phyloP scores from a whole-genome alignment of 371 early-diverging fungal genomes.

The Lichtheimia corymbifera region DNA sequence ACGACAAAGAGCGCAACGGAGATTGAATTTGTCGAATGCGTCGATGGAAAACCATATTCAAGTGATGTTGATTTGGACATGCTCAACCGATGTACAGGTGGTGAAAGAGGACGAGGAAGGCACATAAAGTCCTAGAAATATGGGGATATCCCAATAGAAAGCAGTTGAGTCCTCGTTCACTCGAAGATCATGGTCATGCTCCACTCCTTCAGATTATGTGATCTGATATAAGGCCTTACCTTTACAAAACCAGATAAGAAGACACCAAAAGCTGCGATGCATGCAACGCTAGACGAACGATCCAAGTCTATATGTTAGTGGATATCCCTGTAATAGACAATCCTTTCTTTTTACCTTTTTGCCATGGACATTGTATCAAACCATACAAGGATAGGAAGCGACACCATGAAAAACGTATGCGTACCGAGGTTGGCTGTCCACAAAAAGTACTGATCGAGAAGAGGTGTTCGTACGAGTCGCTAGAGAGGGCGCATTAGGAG shows the following conservation, averaged over 20 bases:
- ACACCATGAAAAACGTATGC: constrained; percentile 74
- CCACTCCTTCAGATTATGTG: too few relatives aligned
- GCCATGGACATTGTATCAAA: constrained; percentile 62
- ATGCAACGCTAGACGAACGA: constrained; percentile 32
- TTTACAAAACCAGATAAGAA: constrained; percentile 71
- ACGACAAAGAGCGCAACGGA: constrained; percentile 68
- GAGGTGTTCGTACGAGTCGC: constrained; percentile 45
- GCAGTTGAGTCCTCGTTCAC: background rate
- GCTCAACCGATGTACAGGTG: constrained; percentile 69
- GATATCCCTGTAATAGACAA: background rate
- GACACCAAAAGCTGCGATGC: constrained; percentile 62
- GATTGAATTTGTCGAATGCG: constrained; percentile 76
- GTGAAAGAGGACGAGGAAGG: constrained; percentile 74
- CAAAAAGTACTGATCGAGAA: constrained; percentile 60
- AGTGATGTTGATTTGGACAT: constrained; percentile 61
- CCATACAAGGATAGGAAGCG: constrained; percentile 73
- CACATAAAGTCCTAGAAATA: constrained; percentile 68
- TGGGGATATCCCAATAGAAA: background rate
- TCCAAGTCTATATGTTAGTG: background rate
- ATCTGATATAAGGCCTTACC: constrained; percentile 36
- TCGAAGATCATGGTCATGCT: background rate
- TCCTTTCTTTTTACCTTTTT: constrained; percentile 41
- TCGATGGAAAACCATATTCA: constrained; percentile 85
- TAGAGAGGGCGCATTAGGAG: constrained; percentile 1
- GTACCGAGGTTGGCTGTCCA: constrained; percentile 72